Evolutionary conservation across 805 yeast species (phyloP), one percentile per base, ranked within the genome.

Genomic region (Debaryomyces hansenii): DNA sequence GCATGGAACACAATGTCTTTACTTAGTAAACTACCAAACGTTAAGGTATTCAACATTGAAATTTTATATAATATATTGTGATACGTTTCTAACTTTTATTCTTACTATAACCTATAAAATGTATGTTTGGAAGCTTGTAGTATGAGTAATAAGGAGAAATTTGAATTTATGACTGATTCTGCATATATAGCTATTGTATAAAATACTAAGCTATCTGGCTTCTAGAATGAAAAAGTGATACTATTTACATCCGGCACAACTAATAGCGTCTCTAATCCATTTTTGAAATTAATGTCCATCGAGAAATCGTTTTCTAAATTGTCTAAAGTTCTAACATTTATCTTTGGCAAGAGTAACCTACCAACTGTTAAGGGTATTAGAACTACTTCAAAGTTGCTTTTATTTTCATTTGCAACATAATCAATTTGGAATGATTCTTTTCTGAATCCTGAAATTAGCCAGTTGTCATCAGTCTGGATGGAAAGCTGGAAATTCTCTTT

Each of bases 311-410:
- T 6, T 83, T 63, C 48, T 85, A 85, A 72, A 77, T 76, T 34
- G 49, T 62, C 28, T n/a, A 54, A 41, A 31, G 61, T 53, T 52
- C 62, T 64, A 7, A 74, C 56, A 12, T 74, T 77, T 4, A 88
- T 69, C 45, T 70, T 77, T 0, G 97, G 97, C 31, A 87, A 69
- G 1, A 73, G 64, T 8, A 91, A 59, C 47, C 84, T 83, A 0
- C 98, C 97, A 18, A 84, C 80, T 49, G 80, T 84, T 44, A 90
- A 62, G 1, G 98, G 97, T 12, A 89, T 75, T 50, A 91, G 63
- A 3, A 77, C 67, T 14, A 90, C 47, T 14, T 74, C 62, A 32
- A 72, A 48, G 12, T 46, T 49, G 20, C 51, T 44, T n/a, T 35
- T 41, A 37, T 39, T 47, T 20, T 45, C 57, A 34, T 14, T 37